phyloP scores from a whole-genome alignment of 306 rosid genomes.

The apple (Malus domestica) region ASM211411v1 NC_041797.1:15224501-15225000 shows the following conservation, averaged over 20 bases:
- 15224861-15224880: not conserved
- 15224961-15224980: conserved; percentile 93
- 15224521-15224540: not conserved
- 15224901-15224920: not conserved
- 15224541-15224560: not conserved
- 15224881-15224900: conserved; percentile 1
- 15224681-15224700: conserved; percentile 90
- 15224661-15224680: conserved; percentile 62
- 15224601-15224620: not conserved
- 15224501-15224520: not conserved
- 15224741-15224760: conserved; percentile 98
- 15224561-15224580: not conserved
- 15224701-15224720: conserved; percentile 97
- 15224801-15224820: conserved; percentile 99
- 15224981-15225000: conserved; percentile 98
- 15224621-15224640: conserved; percentile 5
- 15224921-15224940: conserved; percentile 20
- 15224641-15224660: conserved; percentile 15
- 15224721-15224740: conserved; percentile 98
- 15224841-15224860: conserved; percentile 40
- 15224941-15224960: conserved; percentile 24
- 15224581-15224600: conserved; percentile 2
- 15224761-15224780: conserved; percentile 93
- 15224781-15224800: conserved; percentile 89
- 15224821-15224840: conserved; percentile 96